Conservation (phyloP, 768 basidiomycete genomes). For the Rubroboletus pulcherrimus region DNA sequence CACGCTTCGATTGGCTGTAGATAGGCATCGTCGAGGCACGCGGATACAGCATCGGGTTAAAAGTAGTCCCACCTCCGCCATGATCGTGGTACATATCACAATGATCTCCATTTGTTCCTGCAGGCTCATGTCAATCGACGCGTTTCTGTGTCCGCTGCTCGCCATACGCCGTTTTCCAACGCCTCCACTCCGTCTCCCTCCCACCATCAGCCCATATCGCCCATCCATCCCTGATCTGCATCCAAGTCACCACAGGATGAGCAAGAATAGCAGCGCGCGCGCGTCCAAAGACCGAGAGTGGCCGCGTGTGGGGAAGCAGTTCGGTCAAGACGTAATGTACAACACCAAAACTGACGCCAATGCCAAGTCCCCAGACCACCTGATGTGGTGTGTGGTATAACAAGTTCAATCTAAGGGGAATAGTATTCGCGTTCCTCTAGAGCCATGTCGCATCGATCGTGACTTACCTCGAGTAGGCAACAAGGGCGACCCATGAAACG, state of each 20-base stretch:
- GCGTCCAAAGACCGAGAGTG: conserved; percentile 51
- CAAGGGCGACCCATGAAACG: conserved; percentile 53
- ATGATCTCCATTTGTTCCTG: neutral
- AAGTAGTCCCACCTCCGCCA: conserved; percentile 43
- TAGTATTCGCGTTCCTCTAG: neutral
- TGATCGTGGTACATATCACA: conserved; percentile 37
- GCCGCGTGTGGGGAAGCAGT: conserved; percentile 51
- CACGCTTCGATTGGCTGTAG: neutral
- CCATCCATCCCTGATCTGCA: conserved; percentile 80
- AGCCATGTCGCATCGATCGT: neutral
- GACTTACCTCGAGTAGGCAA: conserved; percentile 76
- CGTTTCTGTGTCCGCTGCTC: conserved; percentile 28
- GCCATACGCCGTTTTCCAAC: conserved; percentile 62
- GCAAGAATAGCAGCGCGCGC: conserved; percentile 46
- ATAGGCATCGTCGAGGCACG: neutral
- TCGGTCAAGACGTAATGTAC: conserved; percentile 55
- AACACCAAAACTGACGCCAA: conserved; percentile 56
- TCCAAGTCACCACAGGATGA: conserved; percentile 59
- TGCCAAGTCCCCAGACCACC: conserved; percentile 68
- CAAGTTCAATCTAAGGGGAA: conserved; percentile 51
- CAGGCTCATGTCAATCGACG: neutral
- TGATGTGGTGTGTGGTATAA: conserved; percentile 73
- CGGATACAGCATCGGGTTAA: conserved; percentile 13
- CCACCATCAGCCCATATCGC: conserved; percentile 78
- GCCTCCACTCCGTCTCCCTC: conserved; percentile 62